A percentile compares a stretch with the other conserved stretches of the same genome.
Conservation (phyloP, 768 basidiomycete genomes). For the Mycena polygramma region DNA sequence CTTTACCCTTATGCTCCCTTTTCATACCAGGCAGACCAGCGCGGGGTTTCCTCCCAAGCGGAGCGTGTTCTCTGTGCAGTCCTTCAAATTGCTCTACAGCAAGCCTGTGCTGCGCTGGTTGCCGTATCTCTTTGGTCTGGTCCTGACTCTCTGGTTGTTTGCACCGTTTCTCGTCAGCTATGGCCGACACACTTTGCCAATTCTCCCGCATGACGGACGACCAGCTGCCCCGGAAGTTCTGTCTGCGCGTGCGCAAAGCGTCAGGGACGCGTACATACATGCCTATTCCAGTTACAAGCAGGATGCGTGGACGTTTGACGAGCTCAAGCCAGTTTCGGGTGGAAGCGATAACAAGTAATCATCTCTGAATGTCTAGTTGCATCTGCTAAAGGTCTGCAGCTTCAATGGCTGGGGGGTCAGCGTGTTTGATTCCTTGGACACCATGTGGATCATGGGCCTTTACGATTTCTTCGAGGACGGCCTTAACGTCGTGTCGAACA, state of each 20-base stretch:
- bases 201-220: background rate
- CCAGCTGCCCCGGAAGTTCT: conserved; percentile 4
- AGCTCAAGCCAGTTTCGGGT: conserved; percentile 62
- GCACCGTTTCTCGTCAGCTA: conserved; percentile 29
- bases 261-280: conserved; percentile 67
- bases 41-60: conserved; percentile 26
- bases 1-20: conserved; percentile 34
- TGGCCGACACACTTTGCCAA: conserved; percentile 11
- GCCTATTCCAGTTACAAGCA: conserved; percentile 67
- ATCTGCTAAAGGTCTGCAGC: conserved; percentile 28
- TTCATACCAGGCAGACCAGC: conserved; percentile 31
- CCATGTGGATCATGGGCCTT: conserved; percentile 87
- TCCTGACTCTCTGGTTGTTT: conserved; percentile 32
- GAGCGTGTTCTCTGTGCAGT: conserved; percentile 25
- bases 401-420: conserved; percentile 75
- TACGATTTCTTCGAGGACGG: conserved; percentile 74
- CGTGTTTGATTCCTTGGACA: conserved; percentile 83
- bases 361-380: conserved; percentile 1
- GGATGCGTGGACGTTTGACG: conserved; percentile 66
- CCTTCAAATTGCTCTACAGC: conserved; percentile 30
- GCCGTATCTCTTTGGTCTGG: conserved; percentile 27
- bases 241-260: conserved; percentile 39
- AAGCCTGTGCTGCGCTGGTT: conserved; percentile 34
- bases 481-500: conserved; percentile 60
- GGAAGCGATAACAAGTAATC: conserved; percentile 64